Evolutionary conservation across 495 filamentous ascomycete species (phyloP).

Genomic region (Hyphodiscus hymeniophilus): DNA sequence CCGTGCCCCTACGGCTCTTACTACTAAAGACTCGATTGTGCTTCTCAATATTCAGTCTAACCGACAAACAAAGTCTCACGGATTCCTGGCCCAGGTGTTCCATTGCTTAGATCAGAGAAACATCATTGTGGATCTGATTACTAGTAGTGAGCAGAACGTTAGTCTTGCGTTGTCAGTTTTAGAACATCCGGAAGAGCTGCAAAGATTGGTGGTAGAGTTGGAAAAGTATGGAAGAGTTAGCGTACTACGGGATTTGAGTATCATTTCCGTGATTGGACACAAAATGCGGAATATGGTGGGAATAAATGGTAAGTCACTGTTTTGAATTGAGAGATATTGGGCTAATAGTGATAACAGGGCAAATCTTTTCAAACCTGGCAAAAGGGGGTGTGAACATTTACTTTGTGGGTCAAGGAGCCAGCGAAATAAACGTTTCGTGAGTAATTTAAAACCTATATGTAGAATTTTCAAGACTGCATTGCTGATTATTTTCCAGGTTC

Average conservation of each 20-base stretch:
- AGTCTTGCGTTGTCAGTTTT: constrained; percentile 30
- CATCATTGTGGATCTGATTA: constrained; percentile 30
- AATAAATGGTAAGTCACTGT: constrained; percentile 25
- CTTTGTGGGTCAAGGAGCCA: constrained; percentile 34
- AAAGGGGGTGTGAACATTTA: constrained; percentile 30
- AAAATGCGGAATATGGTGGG: constrained; percentile 36
- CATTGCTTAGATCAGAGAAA: constrained; percentile 27
- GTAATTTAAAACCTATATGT: no score
- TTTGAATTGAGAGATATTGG: not conserved
- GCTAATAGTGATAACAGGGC: constrained; percentile 22
- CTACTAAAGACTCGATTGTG: constrained; percentile 30
- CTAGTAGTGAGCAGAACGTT: constrained; percentile 32
- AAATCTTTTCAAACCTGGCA: constrained; percentile 32
- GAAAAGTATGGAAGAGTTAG: constrained; percentile 27
- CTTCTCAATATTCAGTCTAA: constrained; percentile 32
- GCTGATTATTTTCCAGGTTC: constrained; percentile 17
- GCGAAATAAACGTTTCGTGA: constrained; percentile 35
- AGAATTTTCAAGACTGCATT: no score
- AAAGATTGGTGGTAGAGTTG: constrained; percentile 24
- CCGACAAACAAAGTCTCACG: constrained; percentile 29
- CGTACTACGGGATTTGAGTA: constrained; percentile 27
- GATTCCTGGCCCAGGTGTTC: constrained; percentile 30
- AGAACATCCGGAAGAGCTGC: constrained; percentile 17
- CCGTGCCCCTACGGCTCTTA: constrained; percentile 30
- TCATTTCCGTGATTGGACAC: constrained; percentile 33